Percentiles rank a stretch among this genome's conserved stretches.
Conservation (phyloP, 2,329 filamentous ascomycete species). For the Fusarium chuoi region DNA sequence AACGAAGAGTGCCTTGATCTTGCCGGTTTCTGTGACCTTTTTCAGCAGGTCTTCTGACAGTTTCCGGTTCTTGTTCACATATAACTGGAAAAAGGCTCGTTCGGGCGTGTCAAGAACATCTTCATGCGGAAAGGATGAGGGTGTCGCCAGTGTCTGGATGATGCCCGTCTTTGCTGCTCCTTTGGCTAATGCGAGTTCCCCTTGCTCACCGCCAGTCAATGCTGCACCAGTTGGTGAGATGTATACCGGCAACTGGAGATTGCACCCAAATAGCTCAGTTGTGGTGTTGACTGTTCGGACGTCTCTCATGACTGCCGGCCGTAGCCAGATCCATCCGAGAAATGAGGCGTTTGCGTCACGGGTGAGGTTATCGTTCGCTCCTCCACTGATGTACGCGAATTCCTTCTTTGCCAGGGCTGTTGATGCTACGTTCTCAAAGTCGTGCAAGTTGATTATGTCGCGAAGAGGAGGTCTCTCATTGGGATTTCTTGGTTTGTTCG, state of each 20-base stretch:
- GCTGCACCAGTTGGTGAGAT: slow-evolving; percentile 37
- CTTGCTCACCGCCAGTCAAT: slow-evolving; percentile 25
- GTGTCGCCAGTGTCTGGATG: slow-evolving; percentile 70
- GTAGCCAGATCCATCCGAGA: slow-evolving; percentile 38
- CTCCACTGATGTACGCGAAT: slow-evolving; percentile 40
- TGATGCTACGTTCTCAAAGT: slow-evolving; percentile 39
- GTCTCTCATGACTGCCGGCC: slow-evolving; percentile 39
- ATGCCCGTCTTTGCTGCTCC: slow-evolving; percentile 55
- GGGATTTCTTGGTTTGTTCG: fast-evolving
- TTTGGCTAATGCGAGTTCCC: slow-evolving; percentile 33
- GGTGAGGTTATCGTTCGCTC: slow-evolving; percentile 42
- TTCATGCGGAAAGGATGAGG: slow-evolving; percentile 66
- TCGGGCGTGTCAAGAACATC: slow-evolving; percentile 56
- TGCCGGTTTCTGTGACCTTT: slow-evolving; percentile 54
- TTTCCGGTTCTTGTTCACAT: slow-evolving; percentile 65
- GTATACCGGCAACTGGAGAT: slow-evolving; percentile 35
- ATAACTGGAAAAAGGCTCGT: slow-evolving; percentile 67
- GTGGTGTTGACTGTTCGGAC: slow-evolving; percentile 27
- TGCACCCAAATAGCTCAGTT: slow-evolving; percentile 34
- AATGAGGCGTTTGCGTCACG: slow-evolving; percentile 32
- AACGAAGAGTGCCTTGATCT: slow-evolving; percentile 65
- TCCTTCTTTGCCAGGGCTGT: slow-evolving; percentile 29
- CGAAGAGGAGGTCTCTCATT: neutral
- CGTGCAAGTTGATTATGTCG: slow-evolving; percentile 40
- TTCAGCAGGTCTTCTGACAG: slow-evolving; percentile 62